Evolutionary conservation across 2,329 filamentous ascomycete species (phyloP), one percentile per base, ranked within the genome.

Genomic region (Claviceps cyperi): DNA sequence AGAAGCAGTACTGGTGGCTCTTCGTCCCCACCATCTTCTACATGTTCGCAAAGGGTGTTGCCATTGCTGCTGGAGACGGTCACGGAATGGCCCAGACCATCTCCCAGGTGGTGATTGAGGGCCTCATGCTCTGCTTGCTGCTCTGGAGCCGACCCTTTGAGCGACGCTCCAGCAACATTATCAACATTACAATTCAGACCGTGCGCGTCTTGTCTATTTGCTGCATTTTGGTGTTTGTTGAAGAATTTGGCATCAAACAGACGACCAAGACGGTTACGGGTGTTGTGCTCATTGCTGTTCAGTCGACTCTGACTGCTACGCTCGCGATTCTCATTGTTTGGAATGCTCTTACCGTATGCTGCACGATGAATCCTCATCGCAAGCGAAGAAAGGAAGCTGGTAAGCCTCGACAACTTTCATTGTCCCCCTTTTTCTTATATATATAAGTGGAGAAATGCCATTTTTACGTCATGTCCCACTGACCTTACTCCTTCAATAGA

Each of bases 1-100:
- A 88, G 71, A 88, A 86, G 67, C 80, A 83, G 58, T 95, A 91
- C 72, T 98, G 92, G 92, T 97, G 91, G 91, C 69, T 96, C 22
- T 97, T 98, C 63, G 76, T 97, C 14, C 92, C 92, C 0, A 74
- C 78, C 53, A 95, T 97, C 60, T 53, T 89, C 55, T 97, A 97
- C 73, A 85, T 90, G 73, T 89, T 96, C 62, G 83, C 81, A 62
- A 92, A 92, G 70, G 90, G 91, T 50, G 84, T 81, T 53, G 80
- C 91, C 51, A 82, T 97, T 56, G 91, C 91, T 14, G 86, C 80
- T 32, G 87, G 80, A 43, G 84, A 96, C 61, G 89, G 89, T 13
- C 81, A 94, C 62, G 92, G 90, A 46, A 77, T 94, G 65, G 69
- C 77, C 5, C 92, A 98, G 69, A 83, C 84, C 9, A 75, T 82